Percentiles rank a stretch among this genome's conserved stretches.
These are phyloP conservation scores for Harringtonia lauricola DNA, from an alignment of 2,329 filamentous ascomycete genomes.

Conservation along the genomic window DNA sequence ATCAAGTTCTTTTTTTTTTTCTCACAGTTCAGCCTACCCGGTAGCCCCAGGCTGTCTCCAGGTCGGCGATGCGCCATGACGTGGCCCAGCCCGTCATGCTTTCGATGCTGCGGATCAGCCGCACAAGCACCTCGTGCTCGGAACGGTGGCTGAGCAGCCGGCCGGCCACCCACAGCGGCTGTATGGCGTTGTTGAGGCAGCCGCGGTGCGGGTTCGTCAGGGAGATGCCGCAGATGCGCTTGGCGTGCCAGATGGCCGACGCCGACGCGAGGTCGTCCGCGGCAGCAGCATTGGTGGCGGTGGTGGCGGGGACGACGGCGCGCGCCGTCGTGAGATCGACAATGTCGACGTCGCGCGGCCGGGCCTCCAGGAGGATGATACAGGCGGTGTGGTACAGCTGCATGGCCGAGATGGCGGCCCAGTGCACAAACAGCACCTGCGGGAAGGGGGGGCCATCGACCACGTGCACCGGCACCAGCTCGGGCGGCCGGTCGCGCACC, in stretches of 20 bases:
- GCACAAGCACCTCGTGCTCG: conserved; percentile 26
- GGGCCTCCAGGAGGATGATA: conserved; percentile 36
- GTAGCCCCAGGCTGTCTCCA: conserved; percentile 31
- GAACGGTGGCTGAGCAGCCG: conserved; percentile 38
- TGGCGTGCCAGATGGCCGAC: conserved; percentile 44
- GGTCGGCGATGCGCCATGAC: conserved; percentile 39
- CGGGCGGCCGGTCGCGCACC: conserved; percentile 31
- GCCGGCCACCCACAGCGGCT: conserved; percentile 46
- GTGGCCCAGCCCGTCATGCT: conserved; percentile 40
- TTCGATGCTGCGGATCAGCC: conserved; percentile 38
- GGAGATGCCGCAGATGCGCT: conserved; percentile 44
- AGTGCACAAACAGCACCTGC: conserved; percentile 39
- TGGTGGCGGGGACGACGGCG: conserved; percentile 8
- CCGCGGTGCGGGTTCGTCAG: conserved; percentile 43
- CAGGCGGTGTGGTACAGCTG: conserved; percentile 46
- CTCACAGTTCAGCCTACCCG: conserved; percentile 13
- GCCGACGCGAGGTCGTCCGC: too few relatives aligned
- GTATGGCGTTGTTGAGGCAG: conserved; percentile 45
- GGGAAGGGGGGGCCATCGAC: conserved; percentile 35
- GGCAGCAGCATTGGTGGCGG: too few relatives aligned
- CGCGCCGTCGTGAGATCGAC: background rate
- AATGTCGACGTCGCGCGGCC: conserved; percentile 18
- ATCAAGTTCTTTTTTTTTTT: too few relatives aligned
- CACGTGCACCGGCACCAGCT: conserved; percentile 32
- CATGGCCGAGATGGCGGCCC: conserved; percentile 44